Base-by-base conservation (phyloP, 441 rosid species). In the Melastoma candidum region DNA sequence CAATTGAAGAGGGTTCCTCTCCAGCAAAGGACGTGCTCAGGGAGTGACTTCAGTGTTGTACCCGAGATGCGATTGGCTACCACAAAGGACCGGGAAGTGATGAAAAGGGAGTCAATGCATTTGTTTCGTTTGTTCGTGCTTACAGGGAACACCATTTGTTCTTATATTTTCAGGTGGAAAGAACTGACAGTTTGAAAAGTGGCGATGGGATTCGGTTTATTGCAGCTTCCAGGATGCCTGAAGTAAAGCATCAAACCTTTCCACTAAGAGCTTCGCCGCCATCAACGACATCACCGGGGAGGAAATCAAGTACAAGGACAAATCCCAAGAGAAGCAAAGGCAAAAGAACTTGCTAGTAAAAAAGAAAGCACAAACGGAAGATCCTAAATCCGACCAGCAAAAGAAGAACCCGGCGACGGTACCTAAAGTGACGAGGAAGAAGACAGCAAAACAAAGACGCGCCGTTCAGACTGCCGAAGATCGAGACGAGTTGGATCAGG, bases 361-460 rank as follows among this genome's bases (percentile, higher is more conserved):
- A 78, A 82, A 77, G 75, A 88, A 77, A 65, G 71, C 65, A 39
- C 64, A 71, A 54, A 51, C 63, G 71, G 68, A 68, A 63, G 77
- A 77, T 49, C 61, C 63, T 54, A 78, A 75, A 47, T 53, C 57
- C 10, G 71, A 71, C 61, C 78, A 69, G 72, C 70, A 44, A 1
- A 66, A 69, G 46, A 87, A 74, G 67, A 63, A 53, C 24, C 51
- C 63, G 24, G 62, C 59, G 54, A 50, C 69, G 12, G 69, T 63
- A 12, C 43, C 73, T 49, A 50, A 69, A 39, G 63, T 51, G 11
- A 54, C 56, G 54, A 83, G 77, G 74, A 90, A 87, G 81, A 73
- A 80, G 70, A 90, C 96, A 0, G 96, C 93, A 36, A 90, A 77
- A 53, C 98, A 87, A 63, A 82, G 98, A 62, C 94, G 83, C 45